These are phyloP conservation scores for Arthrinium phaeospermum DNA, from an alignment of 2,329 filamentous ascomycete genomes.

Conservation along the genomic window DNA sequence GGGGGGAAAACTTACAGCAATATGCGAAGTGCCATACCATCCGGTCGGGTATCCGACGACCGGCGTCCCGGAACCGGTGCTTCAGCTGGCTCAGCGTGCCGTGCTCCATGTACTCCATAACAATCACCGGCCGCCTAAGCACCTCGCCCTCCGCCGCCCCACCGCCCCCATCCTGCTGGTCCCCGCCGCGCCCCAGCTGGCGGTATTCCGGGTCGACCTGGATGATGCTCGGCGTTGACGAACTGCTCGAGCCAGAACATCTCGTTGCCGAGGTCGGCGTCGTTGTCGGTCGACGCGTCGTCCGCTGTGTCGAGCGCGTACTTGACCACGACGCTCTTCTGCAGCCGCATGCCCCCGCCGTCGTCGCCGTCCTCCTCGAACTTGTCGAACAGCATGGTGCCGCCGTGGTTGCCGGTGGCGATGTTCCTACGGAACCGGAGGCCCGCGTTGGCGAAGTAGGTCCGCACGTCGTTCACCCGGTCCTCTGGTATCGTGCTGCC, in stretches of 20 bases:
- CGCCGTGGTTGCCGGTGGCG: conserved; percentile 5
- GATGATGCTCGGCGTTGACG: not conserved
- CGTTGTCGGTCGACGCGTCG: conserved; percentile 1
- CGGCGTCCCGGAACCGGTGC: not conserved
- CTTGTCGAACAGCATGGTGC: not conserved
- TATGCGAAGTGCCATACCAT: not conserved
- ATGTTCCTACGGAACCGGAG: not conserved
- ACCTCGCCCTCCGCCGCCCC: not conserved
- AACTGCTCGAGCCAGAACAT: not conserved
- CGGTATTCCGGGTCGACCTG: not conserved
- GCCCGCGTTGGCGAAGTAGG: not conserved
- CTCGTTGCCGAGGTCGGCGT: not conserved
- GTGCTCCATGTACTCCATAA: conserved; percentile 8
- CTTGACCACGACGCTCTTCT: not conserved
- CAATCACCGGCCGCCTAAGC: not conserved
- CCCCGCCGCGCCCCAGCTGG: not conserved
- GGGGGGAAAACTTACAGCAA: not conserved
- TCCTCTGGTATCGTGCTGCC: not conserved
- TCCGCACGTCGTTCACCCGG: not conserved
- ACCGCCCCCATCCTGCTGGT: not conserved
- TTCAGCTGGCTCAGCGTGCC: not conserved
- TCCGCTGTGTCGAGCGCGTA: conserved; percentile 1
- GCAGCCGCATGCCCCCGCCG: not conserved
- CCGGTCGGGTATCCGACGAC: not conserved
- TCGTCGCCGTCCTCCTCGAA: not conserved